Evolutionary conservation across 805 yeast species (phyloP), one percentile per base, ranked within the genome.

Genomic region (Barnettozyma botsteinii): DNA sequence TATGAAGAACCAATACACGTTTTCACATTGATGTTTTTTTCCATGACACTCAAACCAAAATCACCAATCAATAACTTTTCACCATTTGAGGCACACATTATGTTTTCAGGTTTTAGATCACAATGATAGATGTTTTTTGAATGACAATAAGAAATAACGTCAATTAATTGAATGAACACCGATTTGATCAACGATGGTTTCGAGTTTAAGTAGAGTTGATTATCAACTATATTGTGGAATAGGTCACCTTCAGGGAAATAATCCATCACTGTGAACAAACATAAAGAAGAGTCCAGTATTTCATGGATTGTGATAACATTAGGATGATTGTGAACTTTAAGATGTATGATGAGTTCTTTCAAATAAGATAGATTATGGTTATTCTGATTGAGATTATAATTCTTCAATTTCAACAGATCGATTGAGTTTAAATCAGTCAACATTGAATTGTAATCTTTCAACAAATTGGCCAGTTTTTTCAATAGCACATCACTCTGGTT

Each of bases 31-130:
- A 83, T 71, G 41, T 55, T 62, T 30, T 69, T 64, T 10, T 74
- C 70, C 35, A 74, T 72, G 43, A 91, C 75, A 18, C 96, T 88
- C 18, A 91, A 69, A 5, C 98, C 98, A 62, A 93, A 91, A 64
- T 91, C 98, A 27, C 94, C 91, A 45, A 81, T 68, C 47, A 72
- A 74, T 41, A 82, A 66, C 40, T 65, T 70, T 39, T 70, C 58
- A 43, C 79, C 86, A 51, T 73, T 69, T 55, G 61, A 60, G 11
- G 76, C 70, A 36, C 88, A 78, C 53, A 93, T 67, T 41, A 93
- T 75, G 65, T 93, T 93, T 60, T 93, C 98, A 6, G 98, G 98
- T 66, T 93, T 93, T 49, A 89, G 77, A 62, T 89, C 98, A 57
- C 97, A 85, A 59, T 89, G 98, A 59, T 80, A 91, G 27, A 91